These are phyloP conservation scores for Rhizoctonia solani DNA, from an alignment of 1,284 basidiomycete species.

Conservation along the genomic window DNA sequence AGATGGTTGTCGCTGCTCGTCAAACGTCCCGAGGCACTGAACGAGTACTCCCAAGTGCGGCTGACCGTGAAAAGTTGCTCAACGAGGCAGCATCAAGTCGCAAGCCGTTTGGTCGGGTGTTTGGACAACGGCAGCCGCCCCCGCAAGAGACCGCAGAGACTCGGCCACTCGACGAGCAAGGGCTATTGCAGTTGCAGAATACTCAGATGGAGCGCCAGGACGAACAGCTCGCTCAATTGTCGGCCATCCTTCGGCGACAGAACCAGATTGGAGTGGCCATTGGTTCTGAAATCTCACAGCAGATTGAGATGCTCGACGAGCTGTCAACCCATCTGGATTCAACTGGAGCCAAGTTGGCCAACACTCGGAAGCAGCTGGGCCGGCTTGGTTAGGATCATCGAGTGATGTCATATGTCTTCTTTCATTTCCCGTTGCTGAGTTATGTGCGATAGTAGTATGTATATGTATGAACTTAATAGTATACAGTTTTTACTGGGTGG, in stretches of 20 bases:
- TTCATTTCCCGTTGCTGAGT: neutral
- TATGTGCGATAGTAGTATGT: neutral
- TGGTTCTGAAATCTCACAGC: slow-evolving; percentile 76
- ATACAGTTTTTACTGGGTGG: no score
- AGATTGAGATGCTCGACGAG: slow-evolving; percentile 86
- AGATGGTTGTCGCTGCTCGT: slow-evolving; percentile 74
- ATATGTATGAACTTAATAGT: neutral
- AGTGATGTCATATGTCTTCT: neutral
- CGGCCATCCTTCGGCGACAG: slow-evolving; percentile 83
- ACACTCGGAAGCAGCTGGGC: slow-evolving; percentile 81
- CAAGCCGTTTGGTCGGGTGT: slow-evolving; percentile 73
- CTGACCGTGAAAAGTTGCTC: slow-evolving; percentile 68
- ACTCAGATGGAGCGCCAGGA: slow-evolving; percentile 85
- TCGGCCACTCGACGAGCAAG: slow-evolving; percentile 81
- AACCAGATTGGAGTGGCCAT: slow-evolving; percentile 88
- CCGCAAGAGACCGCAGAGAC: slow-evolving; percentile 85
- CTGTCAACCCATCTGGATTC: slow-evolving; percentile 73
- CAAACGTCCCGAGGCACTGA: slow-evolving; percentile 52
- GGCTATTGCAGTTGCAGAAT: slow-evolving; percentile 79
- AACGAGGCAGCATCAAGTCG: slow-evolving; percentile 44
- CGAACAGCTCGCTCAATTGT: slow-evolving; percentile 73
- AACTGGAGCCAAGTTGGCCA: slow-evolving; percentile 75
- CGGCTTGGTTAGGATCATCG: slow-evolving; percentile 57
- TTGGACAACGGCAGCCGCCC: slow-evolving; percentile 62
- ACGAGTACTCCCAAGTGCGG: slow-evolving; percentile 54